Base-by-base conservation (phyloP, 1,284 basidiomycete genomes). In the Lignosus rhinocerotis region DNA sequence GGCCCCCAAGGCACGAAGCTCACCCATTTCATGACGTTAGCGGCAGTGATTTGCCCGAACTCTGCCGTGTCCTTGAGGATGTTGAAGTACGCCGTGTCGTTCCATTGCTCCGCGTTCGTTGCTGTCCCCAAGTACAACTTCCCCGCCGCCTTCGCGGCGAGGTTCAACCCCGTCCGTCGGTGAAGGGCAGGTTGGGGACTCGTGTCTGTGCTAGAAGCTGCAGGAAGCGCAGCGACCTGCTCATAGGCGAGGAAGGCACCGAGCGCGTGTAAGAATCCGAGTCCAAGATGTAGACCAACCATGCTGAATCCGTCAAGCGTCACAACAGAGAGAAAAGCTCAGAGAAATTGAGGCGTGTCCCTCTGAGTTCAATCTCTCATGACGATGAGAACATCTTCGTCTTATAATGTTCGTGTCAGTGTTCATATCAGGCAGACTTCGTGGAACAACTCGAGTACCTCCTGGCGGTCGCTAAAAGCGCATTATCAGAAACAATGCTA, bases 61-160 rank as follows among this genome's bases (percentile, higher is more conserved):
- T 79, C 74, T 2, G 68, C 66, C 33, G 69, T 73, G 64, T 82
- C 74, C 62, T 73, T 74, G 59, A 83, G 69, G 61, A 73, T 71
- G 32, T 64, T 58, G 45, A 76, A 71, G 65, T 84, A 86, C 10
- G 77, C 62, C 0, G 69, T 64, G 63, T 86, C 79, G 6, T 67
- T 75, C 49, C 84, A 71, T 63, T 84, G 81, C 2, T 76, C 74
- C 64, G 84, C 84, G 69, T 84, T 82, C 1, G 83, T 85, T n/a
- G 84, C 84, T n/a, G 80, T 76, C 14, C 85, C 84, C 53, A 86
- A 82, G 73, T 86, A 86, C 19, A 75, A 66, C 69, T 84, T 84
- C 31, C 79, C 78, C 16, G 79, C 77, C 12, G 78, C 72, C 63
- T 75, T 75, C 2, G 83, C 81, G 7, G 76, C 73, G 5, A 64